Evolutionary conservation across 1,139 yeast genomes (phyloP), one percentile per base, ranked within the genome.

Genomic region (Kurtzmaniella natalensis): DNA sequence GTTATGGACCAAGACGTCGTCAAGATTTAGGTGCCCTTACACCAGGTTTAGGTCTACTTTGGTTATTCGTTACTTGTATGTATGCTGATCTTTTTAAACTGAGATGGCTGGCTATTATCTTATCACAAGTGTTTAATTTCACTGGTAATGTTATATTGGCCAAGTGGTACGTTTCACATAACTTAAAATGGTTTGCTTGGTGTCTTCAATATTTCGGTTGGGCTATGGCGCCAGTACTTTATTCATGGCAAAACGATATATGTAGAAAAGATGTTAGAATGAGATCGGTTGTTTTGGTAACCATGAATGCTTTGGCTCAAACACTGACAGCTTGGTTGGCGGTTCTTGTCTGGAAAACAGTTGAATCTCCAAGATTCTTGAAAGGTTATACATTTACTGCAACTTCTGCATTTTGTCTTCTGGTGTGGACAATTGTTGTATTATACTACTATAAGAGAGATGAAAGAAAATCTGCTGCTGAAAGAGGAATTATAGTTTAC

Each of bases 371-470:
- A 7, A 43, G 68, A 21, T 64, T 49, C 43, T 50, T 61, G 33
- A 64, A 63, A 44, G 72, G 72, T 23, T 64, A 44, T 39, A 49
- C 68, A 2, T 76, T 67, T 48, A 72, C 81, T 5, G 79, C 81
- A 10, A 45, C 70, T 25, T 58, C 71, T 42, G 79, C 78, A 3
- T 64, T 66, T 27, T 56, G 71, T n/a, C 68, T 78, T 45, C 52
- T 64, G 19, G 34, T 67, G 4, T 74, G 81, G 81, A 70, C 81
- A 0, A 55, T 74, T 33, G 59, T 74, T 6, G 81, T 75, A 5
- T 63, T 78, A 41, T 72, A 61, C 47, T 64, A 75, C 40, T 79
- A 78, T 59, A 80, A 79, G 54, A 65, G 66, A 32, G 73, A 76
- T 35, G 86, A 80, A 48, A 64, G 69, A 38, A 53, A 53, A 32